Conservation (phyloP, 2,329 filamentous ascomycete species). For the Dactylellina drechsleri region DNA sequence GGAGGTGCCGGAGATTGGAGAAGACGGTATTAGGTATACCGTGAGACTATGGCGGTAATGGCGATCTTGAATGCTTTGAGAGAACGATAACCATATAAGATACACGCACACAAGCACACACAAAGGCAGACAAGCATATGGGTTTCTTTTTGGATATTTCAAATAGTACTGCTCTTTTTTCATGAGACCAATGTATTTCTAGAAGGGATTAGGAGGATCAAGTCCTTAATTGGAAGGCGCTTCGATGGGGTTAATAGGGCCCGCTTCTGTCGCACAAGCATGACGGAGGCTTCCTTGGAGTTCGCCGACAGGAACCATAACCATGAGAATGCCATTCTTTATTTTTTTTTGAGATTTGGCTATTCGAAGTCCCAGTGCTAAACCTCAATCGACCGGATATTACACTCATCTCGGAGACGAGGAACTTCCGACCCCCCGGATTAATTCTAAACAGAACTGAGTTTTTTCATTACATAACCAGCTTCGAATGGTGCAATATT, state of each 20-base stretch:
- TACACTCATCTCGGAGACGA: too few relatives aligned
- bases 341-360: too few relatives aligned
- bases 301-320: too few relatives aligned
- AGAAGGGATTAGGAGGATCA: background rate
- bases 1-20: conserved; percentile 38
- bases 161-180: background rate
- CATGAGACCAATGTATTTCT: conserved; percentile 2
- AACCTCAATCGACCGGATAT: too few relatives aligned
- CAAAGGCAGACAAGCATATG: background rate
- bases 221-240: background rate
- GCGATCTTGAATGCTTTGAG: background rate
- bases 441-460: too few relatives aligned
- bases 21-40: conserved; percentile 36
- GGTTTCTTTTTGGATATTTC: background rate
- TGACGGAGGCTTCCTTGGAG: too few relatives aligned
- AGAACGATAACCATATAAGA: too few relatives aligned
- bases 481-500: too few relatives aligned
- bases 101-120: background rate
- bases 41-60: background rate
- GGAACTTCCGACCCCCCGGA: too few relatives aligned
- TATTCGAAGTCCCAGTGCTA: too few relatives aligned
- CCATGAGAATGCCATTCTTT: too few relatives aligned
- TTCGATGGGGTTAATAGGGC: background rate
- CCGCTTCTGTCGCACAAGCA: background rate
- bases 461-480: too few relatives aligned